phyloP scores from a whole-genome alignment of 495 filamentous ascomycete species.

The Bathelium albidoporum region DNA sequence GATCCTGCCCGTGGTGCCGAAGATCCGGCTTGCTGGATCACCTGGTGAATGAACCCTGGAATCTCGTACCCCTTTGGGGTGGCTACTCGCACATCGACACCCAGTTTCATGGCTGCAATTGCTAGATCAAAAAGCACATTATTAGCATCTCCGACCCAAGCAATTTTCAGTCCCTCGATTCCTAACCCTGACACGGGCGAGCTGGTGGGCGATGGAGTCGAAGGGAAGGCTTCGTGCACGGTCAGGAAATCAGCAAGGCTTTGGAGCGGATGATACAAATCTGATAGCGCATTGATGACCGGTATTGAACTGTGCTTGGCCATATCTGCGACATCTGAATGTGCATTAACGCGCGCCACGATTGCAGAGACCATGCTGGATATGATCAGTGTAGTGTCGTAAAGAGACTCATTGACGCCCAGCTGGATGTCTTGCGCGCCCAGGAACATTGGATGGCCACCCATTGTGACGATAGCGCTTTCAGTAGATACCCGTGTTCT shows the following conservation, averaged over 20 bases:
- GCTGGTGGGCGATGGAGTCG: constrained; percentile 30
- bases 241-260: constrained; percentile 88
- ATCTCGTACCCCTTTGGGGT: constrained; percentile 77
- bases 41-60: constrained; percentile 53
- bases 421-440: constrained; percentile 92
- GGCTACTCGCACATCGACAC: constrained; percentile 74
- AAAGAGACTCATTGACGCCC: constrained; percentile 87
- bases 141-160: constrained; percentile 95
- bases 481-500: constrained; percentile 89
- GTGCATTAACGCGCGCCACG: constrained; percentile 76
- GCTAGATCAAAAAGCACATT: constrained; percentile 93
- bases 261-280: constrained; percentile 85
- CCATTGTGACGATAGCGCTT: constrained; percentile 68
- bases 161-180: constrained; percentile 73
- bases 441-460: constrained; percentile 92
- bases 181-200: constrained; percentile 44
- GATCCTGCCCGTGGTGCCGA: constrained; percentile 50
- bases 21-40: constrained; percentile 53
- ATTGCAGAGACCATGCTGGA: constrained; percentile 88
- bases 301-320: constrained; percentile 76
- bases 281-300: constrained; percentile 87
- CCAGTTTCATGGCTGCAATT: constrained; percentile 74
- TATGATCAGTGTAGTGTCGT: constrained; percentile 79
- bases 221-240: constrained; percentile 63
- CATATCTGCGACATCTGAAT: constrained; percentile 68